phyloP scores from a whole-genome alignment of 2,329 filamentous ascomycete species.

The Pseudocercospora cruenta region DNA sequence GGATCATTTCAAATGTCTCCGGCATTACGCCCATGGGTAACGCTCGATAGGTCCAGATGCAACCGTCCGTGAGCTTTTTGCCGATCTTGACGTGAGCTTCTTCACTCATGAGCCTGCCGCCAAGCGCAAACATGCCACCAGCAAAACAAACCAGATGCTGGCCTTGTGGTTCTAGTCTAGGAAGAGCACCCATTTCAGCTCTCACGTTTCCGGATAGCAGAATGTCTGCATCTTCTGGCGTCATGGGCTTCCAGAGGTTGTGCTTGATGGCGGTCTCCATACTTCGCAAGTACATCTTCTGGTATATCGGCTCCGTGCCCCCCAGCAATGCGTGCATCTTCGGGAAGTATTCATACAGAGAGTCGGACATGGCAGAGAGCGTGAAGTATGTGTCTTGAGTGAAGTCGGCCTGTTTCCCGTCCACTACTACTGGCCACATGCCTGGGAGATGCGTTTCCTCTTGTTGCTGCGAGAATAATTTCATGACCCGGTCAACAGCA shows the following conservation, averaged over 20 bases:
- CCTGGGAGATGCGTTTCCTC: conserved; percentile 49
- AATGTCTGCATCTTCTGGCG: conserved; percentile 50
- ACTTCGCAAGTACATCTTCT: conserved; percentile 60
- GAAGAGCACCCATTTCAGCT: conserved; percentile 32
- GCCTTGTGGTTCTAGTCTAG: conserved; percentile 53
- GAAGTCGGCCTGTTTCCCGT: conserved; percentile 46
- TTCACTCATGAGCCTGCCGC: conserved; percentile 59
- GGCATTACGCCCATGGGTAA: conserved; percentile 65
- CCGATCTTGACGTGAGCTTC: conserved; percentile 59
- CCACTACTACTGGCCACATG: conserved; percentile 53
- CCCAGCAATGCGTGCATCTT: conserved; percentile 55
- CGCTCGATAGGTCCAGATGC: conserved; percentile 65
- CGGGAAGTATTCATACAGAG: conserved; percentile 48
- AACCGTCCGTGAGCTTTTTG: conserved; percentile 61
- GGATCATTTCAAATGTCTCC: conserved; percentile 58
- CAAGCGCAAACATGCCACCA: conserved; percentile 65
- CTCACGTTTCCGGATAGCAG: conserved; percentile 51
- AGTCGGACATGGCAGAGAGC: conserved; percentile 43
- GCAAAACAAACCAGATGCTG: conserved; percentile 64
- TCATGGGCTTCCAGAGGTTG: conserved; percentile 56
- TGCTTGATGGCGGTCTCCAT: conserved; percentile 49
- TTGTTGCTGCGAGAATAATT: conserved; percentile 47
- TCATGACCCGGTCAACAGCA: conserved; percentile 49
- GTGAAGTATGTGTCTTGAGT: conserved; percentile 45
- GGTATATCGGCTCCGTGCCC: conserved; percentile 50